Conservation (phyloP, 2,329 filamentous ascomycete species). For the Calonectria multiphialidica region DNA sequence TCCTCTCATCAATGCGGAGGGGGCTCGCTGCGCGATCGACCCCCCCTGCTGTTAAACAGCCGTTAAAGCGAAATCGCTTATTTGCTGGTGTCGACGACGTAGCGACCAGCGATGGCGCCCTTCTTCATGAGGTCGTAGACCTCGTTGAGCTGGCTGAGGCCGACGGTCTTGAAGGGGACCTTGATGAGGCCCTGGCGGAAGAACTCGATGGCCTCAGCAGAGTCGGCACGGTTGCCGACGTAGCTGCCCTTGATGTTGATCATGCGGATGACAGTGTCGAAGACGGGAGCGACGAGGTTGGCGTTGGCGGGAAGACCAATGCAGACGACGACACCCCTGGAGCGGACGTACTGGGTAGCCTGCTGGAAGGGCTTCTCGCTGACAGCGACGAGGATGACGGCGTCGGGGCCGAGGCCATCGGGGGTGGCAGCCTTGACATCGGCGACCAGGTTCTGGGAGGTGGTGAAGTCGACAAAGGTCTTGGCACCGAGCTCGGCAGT, state of each 20-base stretch:
- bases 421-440: slow-evolving; percentile 86
- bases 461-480: slow-evolving; percentile 84
- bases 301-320: slow-evolving; percentile 89
- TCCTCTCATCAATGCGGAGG: slow-evolving; percentile 38
- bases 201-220: slow-evolving; percentile 91
- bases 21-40: slow-evolving; percentile 37
- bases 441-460: slow-evolving; percentile 80
- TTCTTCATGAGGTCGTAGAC: slow-evolving; percentile 83
- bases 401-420: slow-evolving; percentile 87
- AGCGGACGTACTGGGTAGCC: slow-evolving; percentile 87
- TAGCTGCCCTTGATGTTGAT: slow-evolving; percentile 93
- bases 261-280: slow-evolving; percentile 90
- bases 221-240: slow-evolving; percentile 92
- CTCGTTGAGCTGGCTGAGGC: slow-evolving; percentile 81
- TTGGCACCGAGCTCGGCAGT: slow-evolving; percentile 77
- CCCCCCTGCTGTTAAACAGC: slow-evolving; percentile 26
- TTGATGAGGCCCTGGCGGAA: slow-evolving; percentile 87
- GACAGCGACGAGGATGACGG: slow-evolving; percentile 87
- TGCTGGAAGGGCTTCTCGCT: slow-evolving; percentile 96
- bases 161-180: slow-evolving; percentile 86
- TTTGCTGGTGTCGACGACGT: slow-evolving; percentile 81
- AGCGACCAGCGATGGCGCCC: slow-evolving; percentile 81
- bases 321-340: slow-evolving; percentile 85
- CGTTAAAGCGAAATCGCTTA: slow-evolving; percentile 50
- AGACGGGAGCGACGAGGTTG: slow-evolving; percentile 85